A percentile compares a stretch with the other conserved stretches of the same genome.
Conservation (phyloP, 2,329 filamentous ascomycete species). For the Curvularia eragrostidis region DNA sequence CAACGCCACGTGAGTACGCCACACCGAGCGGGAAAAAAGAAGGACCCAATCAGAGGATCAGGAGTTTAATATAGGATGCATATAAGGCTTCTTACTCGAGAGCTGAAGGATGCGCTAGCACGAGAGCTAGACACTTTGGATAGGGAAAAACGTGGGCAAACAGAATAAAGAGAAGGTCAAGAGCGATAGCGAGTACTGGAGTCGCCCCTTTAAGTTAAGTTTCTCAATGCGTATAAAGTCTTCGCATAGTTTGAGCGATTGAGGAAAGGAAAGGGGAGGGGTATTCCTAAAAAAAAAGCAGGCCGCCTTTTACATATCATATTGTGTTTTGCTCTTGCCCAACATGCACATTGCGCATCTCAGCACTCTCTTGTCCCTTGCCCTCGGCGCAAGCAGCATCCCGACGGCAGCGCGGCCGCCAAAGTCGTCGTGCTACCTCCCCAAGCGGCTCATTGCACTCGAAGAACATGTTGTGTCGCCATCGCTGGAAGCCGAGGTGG, state of each 20-base stretch:
- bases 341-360: background rate
- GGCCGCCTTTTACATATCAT: background rate
- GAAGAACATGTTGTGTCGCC: slow-evolving; percentile 19
- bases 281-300: background rate
- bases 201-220: background rate
- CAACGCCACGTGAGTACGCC: background rate
- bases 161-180: background rate
- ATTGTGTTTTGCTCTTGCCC: background rate
- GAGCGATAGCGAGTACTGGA: background rate
- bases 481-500: slow-evolving; percentile 15
- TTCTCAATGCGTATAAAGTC: background rate
- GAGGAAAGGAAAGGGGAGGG: background rate
- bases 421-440: slow-evolving; percentile 8
- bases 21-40: background rate
- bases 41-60: background rate
- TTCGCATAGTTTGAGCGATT: background rate
- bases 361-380: background rate
- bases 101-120: background rate
- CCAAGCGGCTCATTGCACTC: slow-evolving; percentile 17
- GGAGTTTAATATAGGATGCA: background rate
- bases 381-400: background rate
- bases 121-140: background rate
- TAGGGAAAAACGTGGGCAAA: background rate
- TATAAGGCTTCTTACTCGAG: background rate
- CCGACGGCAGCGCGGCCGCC: background rate